phyloP scores from a whole-genome alignment of 805 yeast genomes.

The Hanseniaspora valbyensis region DNA sequence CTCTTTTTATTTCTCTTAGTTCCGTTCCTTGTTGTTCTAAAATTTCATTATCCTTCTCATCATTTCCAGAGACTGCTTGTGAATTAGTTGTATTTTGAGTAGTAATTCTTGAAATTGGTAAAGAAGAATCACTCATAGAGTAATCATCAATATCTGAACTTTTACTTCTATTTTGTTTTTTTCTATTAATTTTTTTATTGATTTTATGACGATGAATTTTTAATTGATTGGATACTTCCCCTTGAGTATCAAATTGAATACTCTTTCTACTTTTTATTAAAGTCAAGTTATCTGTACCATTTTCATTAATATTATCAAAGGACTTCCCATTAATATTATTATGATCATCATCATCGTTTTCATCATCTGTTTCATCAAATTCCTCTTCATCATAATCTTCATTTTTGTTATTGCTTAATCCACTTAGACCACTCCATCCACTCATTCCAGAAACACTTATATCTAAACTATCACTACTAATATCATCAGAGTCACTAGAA shows the following conservation, averaged over 20 bases:
- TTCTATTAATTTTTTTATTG: not conserved
- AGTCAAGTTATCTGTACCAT: not conserved
- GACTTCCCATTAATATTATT: not conserved
- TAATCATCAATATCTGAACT: conserved; percentile 5
- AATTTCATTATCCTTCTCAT: not conserved
- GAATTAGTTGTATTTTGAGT: conserved; percentile 14
- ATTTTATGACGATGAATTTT: conserved; percentile 10
- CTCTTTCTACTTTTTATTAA: conserved; percentile 10
- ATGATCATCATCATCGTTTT: not conserved
- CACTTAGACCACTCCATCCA: conserved; percentile 14
- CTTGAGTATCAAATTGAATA: conserved; percentile 13
- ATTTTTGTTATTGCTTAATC: conserved; percentile 7
- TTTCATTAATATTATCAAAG: not conserved
- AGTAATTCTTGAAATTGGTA: conserved; percentile 13
- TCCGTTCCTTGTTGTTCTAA: not conserved
- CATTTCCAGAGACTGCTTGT: not conserved
- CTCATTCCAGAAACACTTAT: conserved; percentile 15
- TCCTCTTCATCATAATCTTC: conserved; percentile 9
- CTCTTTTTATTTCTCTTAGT: not conserved
- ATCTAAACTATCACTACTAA: conserved; percentile 6
- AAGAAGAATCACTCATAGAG: conserved; percentile 8
- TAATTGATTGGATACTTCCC: conserved; percentile 15
- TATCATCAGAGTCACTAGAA: conserved; percentile 5
- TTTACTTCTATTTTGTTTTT: not conserved
- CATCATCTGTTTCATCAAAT: too few species aligned